These are phyloP conservation scores for Mycena maculata DNA, from an alignment of 768 basidiomycete genomes.

Conservation along the genomic window DNA sequence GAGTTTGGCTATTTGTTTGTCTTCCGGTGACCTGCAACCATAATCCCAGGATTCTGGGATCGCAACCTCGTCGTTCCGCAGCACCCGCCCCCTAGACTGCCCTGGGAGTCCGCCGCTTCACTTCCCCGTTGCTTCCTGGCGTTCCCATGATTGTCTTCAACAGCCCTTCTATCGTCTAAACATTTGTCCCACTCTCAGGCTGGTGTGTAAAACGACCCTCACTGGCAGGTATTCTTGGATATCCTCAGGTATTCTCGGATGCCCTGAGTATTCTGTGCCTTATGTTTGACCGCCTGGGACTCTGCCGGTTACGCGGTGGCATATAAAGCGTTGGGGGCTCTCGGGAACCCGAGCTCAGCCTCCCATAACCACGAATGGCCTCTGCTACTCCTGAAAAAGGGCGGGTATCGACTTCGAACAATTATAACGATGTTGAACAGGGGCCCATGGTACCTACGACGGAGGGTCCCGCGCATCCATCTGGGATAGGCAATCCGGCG, in stretches of 20 bases:
- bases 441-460: background rate
- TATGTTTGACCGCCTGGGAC: background rate
- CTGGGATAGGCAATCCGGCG: slow-evolving; percentile 21
- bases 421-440: slow-evolving; percentile 7
- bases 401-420: slow-evolving; percentile 3
- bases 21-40: too few species aligned
- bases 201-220: too few species aligned
- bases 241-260: slow-evolving; percentile 11
- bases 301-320: slow-evolving; percentile 6
- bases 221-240: too few species aligned
- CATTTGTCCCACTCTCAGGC: too few species aligned
- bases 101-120: too few species aligned
- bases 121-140: too few species aligned
- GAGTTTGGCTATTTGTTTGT: too few species aligned
- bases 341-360: background rate
- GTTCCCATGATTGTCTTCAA: too few species aligned
- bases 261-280: slow-evolving; percentile 14
- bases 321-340: slow-evolving; percentile 6
- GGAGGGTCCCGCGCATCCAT: slow-evolving; percentile 16
- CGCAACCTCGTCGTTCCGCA: too few species aligned
- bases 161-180: too few species aligned
- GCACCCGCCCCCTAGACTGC: too few species aligned
- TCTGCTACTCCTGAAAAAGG: slow-evolving; percentile 5
- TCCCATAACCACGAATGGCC: slow-evolving; percentile 4
- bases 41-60: too few species aligned